Conservation (phyloP, 495 filamentous ascomycete species). For the Mytilinidion resinicola region DNA sequence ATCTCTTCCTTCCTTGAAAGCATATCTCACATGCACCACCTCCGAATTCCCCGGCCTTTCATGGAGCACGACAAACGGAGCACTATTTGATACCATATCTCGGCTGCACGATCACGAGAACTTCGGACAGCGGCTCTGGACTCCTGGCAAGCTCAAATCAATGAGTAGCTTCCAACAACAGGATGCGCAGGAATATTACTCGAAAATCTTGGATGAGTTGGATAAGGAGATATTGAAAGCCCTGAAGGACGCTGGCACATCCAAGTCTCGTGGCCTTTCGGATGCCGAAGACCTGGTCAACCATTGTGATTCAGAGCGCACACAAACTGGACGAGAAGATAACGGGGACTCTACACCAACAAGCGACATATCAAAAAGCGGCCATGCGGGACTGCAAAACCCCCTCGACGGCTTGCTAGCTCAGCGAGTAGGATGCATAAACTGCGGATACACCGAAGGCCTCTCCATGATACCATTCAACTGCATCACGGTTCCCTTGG, state of each 20-base stretch:
- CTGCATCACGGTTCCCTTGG: slow-evolving; percentile 80
- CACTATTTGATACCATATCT: slow-evolving; percentile 57
- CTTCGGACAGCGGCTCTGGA: slow-evolving; percentile 69
- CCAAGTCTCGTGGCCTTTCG: slow-evolving; percentile 25
- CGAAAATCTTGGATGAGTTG: slow-evolving; percentile 78
- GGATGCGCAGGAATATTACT: slow-evolving; percentile 96
- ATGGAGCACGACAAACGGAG: slow-evolving; percentile 41
- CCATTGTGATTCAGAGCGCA: slow-evolving; percentile 1
- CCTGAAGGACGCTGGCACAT: slow-evolving; percentile 31
- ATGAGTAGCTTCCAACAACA: slow-evolving; percentile 96
- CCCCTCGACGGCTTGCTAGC: slow-evolving; percentile 85
- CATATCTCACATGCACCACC: slow-evolving; percentile 45
- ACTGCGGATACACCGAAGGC: slow-evolving; percentile 80
- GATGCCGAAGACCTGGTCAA: slow-evolving; percentile 36
- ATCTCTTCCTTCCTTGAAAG: slow-evolving; percentile 58
- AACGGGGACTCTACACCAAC: not conserved
- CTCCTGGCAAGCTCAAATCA: slow-evolving; percentile 66
- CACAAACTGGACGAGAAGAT: not conserved
- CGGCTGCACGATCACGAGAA: slow-evolving; percentile 61
- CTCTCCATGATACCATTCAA: slow-evolving; percentile 88
- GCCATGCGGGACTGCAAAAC: slow-evolving; percentile 39
- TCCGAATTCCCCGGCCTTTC: slow-evolving; percentile 36
- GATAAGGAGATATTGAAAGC: slow-evolving; percentile 65
- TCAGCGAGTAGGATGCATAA: slow-evolving; percentile 81
- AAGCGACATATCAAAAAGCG: slow-evolving; percentile 3